phyloP scores from a whole-genome alignment of 208 protist genomes.

The Leptomonas pyrrhocoris region DNA sequence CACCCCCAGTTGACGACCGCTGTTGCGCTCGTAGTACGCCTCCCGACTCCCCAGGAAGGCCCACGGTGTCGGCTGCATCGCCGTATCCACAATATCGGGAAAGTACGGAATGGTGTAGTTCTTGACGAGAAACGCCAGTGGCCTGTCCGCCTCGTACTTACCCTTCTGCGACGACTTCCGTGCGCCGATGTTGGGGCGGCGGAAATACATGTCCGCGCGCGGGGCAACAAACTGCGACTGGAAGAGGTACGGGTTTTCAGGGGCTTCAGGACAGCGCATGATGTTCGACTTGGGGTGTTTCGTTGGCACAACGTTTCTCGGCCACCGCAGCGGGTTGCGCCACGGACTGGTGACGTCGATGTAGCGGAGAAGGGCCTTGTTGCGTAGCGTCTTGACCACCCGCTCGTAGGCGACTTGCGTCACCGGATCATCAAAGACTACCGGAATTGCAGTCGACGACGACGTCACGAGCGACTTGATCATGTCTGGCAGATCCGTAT shows the following conservation, averaged over 20 bases:
- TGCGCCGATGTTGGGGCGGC: constrained; percentile 70
- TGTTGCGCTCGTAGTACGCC: constrained; percentile 73
- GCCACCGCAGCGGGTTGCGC: constrained; percentile 86
- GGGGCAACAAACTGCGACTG: constrained; percentile 83
- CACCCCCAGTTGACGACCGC: constrained; percentile 67
- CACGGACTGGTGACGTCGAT: constrained; percentile 84
- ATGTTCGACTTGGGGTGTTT: constrained; percentile 86
- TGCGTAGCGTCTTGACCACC: constrained; percentile 58
- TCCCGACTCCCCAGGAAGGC: constrained; percentile 86
- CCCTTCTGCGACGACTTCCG: constrained; percentile 71
- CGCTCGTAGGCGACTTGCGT: constrained; percentile 50
- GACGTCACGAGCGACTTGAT: not conserved
- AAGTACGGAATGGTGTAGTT: constrained; percentile 90
- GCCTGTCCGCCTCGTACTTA: constrained; percentile 78
- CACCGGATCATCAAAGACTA: constrained; percentile 34
- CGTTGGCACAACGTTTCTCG: constrained; percentile 77
- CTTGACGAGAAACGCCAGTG: constrained; percentile 62
- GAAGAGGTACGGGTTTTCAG: constrained; percentile 83
- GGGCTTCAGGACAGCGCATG: constrained; percentile 87
- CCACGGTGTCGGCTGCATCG: constrained; percentile 84
- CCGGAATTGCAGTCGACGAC: constrained; percentile 2
- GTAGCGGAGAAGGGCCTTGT: constrained; percentile 65
- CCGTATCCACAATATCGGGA: constrained; percentile 86
- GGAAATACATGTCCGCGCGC: constrained; percentile 86
- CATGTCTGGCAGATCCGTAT: not conserved